Evolutionary conservation across 768 basidiomycete species (phyloP).

Genomic region (Tephrocybe rancida): DNA sequence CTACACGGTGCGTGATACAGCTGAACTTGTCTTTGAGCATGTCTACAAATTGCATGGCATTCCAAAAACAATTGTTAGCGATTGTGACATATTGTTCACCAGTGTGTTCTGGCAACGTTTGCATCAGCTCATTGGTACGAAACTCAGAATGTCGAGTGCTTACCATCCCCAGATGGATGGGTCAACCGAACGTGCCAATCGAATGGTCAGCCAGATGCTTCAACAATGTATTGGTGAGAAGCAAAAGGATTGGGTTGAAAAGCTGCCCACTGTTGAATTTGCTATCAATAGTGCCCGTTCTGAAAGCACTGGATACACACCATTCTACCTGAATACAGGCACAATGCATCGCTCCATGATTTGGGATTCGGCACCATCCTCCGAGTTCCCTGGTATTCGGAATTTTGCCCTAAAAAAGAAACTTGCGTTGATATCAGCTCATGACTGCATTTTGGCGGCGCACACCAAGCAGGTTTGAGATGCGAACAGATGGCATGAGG

Average conservation of each 20-base stretch:
- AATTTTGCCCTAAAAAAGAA: constrained; percentile 23
- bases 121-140: constrained; percentile 18
- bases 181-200: constrained; percentile 31
- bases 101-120: constrained; percentile 14
- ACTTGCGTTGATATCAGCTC: constrained; percentile 25
- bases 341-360: constrained; percentile 20
- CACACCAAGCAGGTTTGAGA: constrained; percentile 21
- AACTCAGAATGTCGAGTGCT: constrained; percentile 31
- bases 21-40: constrained; percentile 21
- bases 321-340: constrained; percentile 29
- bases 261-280: constrained; percentile 35
- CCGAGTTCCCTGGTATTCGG: constrained; percentile 23
- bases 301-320: constrained; percentile 33
- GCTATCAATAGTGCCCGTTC: constrained; percentile 36
- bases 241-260: constrained; percentile 29
- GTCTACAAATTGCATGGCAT: constrained; percentile 32
- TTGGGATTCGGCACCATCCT: constrained; percentile 7
- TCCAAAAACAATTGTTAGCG: constrained; percentile 20
- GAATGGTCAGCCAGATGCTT: constrained; percentile 30
- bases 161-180: constrained; percentile 21
- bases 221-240: constrained; percentile 20
- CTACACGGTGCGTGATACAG: constrained; percentile 19
- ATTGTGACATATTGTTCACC: constrained; percentile 21
- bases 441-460: constrained; percentile 29
- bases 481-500: constrained; percentile 16